Evolutionary conservation across 2,329 filamentous ascomycete species (phyloP).

Genomic region (Fusarium phyllophilum): DNA sequence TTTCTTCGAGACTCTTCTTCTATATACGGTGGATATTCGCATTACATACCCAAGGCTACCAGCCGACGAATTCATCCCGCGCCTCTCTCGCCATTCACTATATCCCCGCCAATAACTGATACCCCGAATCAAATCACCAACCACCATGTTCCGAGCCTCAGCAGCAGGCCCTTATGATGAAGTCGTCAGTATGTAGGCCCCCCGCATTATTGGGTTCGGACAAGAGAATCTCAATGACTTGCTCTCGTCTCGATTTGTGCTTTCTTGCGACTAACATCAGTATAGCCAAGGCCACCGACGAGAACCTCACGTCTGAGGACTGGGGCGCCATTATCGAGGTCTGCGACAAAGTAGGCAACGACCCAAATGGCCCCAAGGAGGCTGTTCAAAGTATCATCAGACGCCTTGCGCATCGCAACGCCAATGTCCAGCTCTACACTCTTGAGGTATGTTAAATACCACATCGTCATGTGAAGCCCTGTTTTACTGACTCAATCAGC

Average conservation of each 20-base stretch:
- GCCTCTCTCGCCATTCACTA: conserved; percentile 1
- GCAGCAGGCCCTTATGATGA: conserved; percentile 68
- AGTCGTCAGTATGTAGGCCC: conserved; percentile 62
- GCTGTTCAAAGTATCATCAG: conserved; percentile 92
- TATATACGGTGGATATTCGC: conserved; percentile 11
- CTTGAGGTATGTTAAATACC: conserved; percentile 71
- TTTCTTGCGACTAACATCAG: conserved; percentile 27
- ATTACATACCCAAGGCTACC: conserved; percentile 12
- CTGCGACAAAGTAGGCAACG: conserved; percentile 67
- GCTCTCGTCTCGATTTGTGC: neutral
- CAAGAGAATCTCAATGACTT: neutral
- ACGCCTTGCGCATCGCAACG: conserved; percentile 90
- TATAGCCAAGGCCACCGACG: conserved; percentile 84
- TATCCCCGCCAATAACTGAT: conserved; percentile 20
- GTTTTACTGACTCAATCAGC: conserved; percentile 56
- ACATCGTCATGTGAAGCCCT: neutral
- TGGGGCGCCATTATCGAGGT: conserved; percentile 73
- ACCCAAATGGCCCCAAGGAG: conserved; percentile 76
- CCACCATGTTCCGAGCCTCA: conserved; percentile 68
- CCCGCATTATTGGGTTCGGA: neutral
- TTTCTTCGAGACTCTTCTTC: neutral
- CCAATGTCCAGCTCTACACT: conserved; percentile 95
- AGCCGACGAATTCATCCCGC: conserved; percentile 10
- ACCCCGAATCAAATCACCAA: conserved; percentile 19
- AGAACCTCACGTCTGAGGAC: conserved; percentile 90